These are phyloP conservation scores for Polymyxa betae DNA, from an alignment of 208 protist genomes.

Conservation along the genomic window DNA sequence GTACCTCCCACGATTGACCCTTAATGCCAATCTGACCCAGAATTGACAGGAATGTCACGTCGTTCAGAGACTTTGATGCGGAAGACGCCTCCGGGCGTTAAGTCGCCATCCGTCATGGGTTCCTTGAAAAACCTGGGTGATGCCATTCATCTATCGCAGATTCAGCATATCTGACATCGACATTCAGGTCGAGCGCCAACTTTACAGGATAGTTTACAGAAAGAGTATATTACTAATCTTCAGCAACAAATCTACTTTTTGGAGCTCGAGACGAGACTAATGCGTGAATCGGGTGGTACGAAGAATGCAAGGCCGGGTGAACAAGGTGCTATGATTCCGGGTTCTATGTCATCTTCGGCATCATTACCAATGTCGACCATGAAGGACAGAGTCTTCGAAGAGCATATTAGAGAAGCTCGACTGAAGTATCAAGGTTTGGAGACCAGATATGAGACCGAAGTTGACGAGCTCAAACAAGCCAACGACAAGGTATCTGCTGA, in stretches of 20 bases:
- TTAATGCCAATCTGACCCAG: too few relatives aligned
- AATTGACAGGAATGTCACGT: too few relatives aligned
- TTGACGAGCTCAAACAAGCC: background rate
- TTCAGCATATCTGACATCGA: too few relatives aligned
- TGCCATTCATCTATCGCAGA: too few relatives aligned
- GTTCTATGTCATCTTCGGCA: too few relatives aligned
- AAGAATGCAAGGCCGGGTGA: background rate
- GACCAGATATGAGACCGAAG: background rate
- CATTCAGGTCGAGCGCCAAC: too few relatives aligned
- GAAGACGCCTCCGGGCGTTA: too few relatives aligned
- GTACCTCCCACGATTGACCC: too few relatives aligned
- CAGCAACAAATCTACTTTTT: conserved; percentile 54
- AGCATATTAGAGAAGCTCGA: conserved; percentile 21
- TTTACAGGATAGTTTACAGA: conserved; percentile 1
- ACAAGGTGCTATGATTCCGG: background rate
- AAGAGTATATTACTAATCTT: conserved; percentile 46
- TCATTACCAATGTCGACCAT: background rate
- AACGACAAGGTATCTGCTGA: background rate
- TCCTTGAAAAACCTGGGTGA: too few relatives aligned
- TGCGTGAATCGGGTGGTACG: background rate
- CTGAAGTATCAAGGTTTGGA: conserved; percentile 32
- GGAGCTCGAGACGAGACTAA: background rate
- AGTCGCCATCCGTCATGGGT: too few relatives aligned
- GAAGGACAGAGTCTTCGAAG: conserved; percentile 17
- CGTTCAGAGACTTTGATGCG: too few relatives aligned